Percentiles rank a stretch among this genome's conserved stretches.
These are phyloP conservation scores for Sanghuangporus weigelae DNA, from an alignment of 1,284 basidiomycete species.

Conservation along the genomic window DNA sequence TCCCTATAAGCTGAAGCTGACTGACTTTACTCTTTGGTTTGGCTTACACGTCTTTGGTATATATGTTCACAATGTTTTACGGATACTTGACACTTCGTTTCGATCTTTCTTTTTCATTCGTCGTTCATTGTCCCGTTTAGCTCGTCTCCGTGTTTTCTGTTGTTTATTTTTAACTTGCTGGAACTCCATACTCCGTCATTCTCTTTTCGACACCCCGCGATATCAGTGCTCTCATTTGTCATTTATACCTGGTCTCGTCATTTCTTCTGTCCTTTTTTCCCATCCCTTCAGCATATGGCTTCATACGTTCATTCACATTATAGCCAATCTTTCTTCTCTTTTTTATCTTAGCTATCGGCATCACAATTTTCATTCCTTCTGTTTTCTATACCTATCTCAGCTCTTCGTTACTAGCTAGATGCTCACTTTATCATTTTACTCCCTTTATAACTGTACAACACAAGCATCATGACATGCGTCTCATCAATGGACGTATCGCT, in stretches of 20 bases:
- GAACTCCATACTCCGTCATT: neutral
- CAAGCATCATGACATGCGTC: conserved; percentile 9
- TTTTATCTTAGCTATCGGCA: neutral
- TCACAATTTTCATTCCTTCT: neutral
- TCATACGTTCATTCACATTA: conserved; percentile 3
- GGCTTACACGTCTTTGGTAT: neutral
- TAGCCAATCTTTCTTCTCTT: neutral
- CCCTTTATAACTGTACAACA: conserved; percentile 10
- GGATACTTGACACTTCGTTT: neutral
- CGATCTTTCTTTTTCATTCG: conserved; percentile 19
- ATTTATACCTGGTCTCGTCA: neutral
- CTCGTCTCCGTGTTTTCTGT: conserved; percentile 21
- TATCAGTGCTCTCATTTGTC: neutral
- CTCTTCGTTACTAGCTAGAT: neutral
- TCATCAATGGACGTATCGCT: neutral
- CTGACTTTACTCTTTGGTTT: neutral
- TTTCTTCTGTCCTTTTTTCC: neutral
- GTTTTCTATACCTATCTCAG: neutral
- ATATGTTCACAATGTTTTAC: neutral
- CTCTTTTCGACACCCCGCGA: neutral
- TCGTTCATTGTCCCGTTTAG: conserved; percentile 21
- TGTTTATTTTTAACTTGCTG: conserved; percentile 19
- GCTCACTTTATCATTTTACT: neutral
- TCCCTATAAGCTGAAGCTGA: neutral
- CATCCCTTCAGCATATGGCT: neutral